A percentile compares a stretch with the other conserved stretches of the same genome.
These are phyloP conservation scores for Trapa incisa DNA, from an alignment of 345 rosid species.

Conservation along the genomic window DNA sequence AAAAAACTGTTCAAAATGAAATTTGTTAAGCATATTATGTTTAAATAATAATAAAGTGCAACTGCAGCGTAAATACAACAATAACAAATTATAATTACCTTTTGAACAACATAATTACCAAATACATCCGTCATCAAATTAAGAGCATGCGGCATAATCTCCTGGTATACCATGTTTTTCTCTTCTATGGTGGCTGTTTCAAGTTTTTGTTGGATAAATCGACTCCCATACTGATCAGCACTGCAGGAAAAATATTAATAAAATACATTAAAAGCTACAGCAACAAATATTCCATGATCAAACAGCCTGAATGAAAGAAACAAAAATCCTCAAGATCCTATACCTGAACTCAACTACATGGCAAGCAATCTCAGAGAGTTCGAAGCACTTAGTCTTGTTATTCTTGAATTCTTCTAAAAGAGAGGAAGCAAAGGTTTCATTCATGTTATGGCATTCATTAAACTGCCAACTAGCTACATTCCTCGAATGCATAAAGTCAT, in stretches of 20 bases:
- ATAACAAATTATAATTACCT: slow-evolving; percentile 20
- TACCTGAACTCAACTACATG: slow-evolving; percentile 77
- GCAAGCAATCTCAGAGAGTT: slow-evolving; percentile 57
- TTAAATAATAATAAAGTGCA: no score
- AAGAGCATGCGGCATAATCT: slow-evolving; percentile 49
- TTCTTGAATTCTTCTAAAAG: slow-evolving; percentile 67
- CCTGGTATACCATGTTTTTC: slow-evolving; percentile 49
- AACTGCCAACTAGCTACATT: slow-evolving; percentile 50
- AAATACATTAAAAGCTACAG: background rate
- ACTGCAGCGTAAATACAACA: slow-evolving; percentile 1
- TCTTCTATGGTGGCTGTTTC: slow-evolving; percentile 44
- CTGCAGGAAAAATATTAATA: slow-evolving; percentile 19
- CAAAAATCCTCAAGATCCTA: background rate
- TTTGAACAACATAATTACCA: slow-evolving; percentile 61
- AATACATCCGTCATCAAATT: slow-evolving; percentile 62
- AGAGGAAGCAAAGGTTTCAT: slow-evolving; percentile 44
- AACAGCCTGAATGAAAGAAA: background rate
- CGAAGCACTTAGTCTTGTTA: slow-evolving; percentile 51
- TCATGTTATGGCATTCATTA: slow-evolving; percentile 32
- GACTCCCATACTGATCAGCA: slow-evolving; percentile 66
- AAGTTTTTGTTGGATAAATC: slow-evolving; percentile 57
- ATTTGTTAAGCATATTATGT: no score
- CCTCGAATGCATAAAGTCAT: slow-evolving; percentile 40
- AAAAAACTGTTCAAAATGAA: slow-evolving; percentile 29
- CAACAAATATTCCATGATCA: background rate